These are phyloP conservation scores for Jackrogersella multiformis DNA, from an alignment of 495 filamentous ascomycete genomes.

Conservation along the genomic window DNA sequence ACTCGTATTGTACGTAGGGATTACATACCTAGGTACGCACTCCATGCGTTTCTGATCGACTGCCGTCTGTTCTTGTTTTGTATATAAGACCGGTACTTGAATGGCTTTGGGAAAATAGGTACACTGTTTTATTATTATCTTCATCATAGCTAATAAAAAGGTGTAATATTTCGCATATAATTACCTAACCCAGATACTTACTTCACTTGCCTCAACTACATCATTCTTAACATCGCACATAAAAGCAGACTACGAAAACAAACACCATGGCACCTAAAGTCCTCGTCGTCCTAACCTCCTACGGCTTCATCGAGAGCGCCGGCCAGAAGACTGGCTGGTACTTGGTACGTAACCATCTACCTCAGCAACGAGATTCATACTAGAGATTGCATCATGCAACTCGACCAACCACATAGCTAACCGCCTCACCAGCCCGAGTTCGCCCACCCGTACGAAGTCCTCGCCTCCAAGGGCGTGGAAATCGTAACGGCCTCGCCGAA, in stretches of 20 bases:
- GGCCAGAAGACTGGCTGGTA: slow-evolving; percentile 72
- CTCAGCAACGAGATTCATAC: background rate
- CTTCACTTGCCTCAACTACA: no score
- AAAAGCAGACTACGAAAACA: background rate
- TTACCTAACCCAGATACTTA: no score
- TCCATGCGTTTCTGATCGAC: no score
- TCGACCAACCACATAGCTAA: no score
- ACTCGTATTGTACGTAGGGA: no score
- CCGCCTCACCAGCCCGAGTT: slow-evolving; percentile 67
- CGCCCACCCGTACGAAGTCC: slow-evolving; percentile 72
- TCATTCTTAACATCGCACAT: background rate
- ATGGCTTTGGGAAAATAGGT: no score
- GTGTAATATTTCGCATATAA: no score
- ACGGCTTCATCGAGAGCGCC: slow-evolving; percentile 61
- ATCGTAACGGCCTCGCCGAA: slow-evolving; percentile 72
- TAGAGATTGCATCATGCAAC: background rate
- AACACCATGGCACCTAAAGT: slow-evolving; percentile 63
- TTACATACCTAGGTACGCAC: no score
- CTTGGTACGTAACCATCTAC: slow-evolving; percentile 55
- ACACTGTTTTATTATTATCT: no score
- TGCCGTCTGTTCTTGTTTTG: no score
- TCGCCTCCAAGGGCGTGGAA: slow-evolving; percentile 59
- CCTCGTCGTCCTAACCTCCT: slow-evolving; percentile 74
- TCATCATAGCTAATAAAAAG: no score
- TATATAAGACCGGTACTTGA: no score